These are phyloP conservation scores for Pyricularia grisea DNA, from an alignment of 2,329 filamentous ascomycete species.

Conservation along the genomic window DNA sequence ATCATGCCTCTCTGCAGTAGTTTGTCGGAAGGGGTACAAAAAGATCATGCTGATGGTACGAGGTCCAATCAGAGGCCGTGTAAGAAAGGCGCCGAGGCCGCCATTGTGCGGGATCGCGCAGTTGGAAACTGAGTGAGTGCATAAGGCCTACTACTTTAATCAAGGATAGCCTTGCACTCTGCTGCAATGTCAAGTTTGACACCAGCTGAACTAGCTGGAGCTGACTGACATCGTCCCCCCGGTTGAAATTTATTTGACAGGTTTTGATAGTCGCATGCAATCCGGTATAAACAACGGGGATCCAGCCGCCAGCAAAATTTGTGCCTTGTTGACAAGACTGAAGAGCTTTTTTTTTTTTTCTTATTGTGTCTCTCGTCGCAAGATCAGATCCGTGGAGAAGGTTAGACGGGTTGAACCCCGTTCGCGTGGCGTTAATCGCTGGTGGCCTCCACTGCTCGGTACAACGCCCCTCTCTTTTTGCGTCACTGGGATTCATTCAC, in stretches of 20 bases:
- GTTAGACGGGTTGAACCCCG: neutral
- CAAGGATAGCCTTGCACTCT: neutral
- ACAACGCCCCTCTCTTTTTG: neutral
- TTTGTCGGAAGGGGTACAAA: neutral
- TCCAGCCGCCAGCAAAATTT: neutral
- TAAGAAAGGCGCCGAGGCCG: neutral
- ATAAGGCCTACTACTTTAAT: neutral
- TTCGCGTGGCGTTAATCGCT: neutral
- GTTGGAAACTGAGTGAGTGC: neutral
- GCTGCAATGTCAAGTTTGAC: neutral
- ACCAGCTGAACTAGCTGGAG: neutral
- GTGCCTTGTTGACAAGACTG: neutral
- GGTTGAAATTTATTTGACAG: neutral
- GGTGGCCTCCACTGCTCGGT: neutral
- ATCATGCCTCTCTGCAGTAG: neutral
- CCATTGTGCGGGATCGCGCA: neutral
- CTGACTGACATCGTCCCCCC: neutral
- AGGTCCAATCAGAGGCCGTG: neutral
- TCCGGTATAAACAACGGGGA: neutral
- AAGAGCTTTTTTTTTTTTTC: neutral
- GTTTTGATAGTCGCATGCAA: neutral
- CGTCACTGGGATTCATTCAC: neutral
- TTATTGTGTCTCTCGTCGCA: neutral
- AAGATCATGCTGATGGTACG: neutral
- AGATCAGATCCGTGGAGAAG: neutral